Percentiles rank a stretch among this genome's conserved stretches.
These are phyloP conservation scores for Cutaneotrichosporon curvatum DNA, from an alignment of 1,284 basidiomycete species.

Conservation along the genomic window DNA sequence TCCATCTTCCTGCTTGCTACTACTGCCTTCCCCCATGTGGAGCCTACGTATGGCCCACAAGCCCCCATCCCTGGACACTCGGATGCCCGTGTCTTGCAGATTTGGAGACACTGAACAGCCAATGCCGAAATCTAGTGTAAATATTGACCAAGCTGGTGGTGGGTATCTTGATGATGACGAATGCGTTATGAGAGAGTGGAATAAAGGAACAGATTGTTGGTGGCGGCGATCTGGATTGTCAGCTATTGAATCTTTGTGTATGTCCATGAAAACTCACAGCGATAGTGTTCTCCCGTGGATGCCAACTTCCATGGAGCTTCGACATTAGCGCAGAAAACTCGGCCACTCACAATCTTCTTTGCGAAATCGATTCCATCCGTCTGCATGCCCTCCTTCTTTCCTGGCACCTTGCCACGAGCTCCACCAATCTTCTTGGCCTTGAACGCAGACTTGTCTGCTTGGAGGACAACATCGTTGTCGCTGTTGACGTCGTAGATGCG, in stretches of 20 bases:
- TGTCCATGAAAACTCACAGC: slow-evolving; percentile 57
- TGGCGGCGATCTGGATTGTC: slow-evolving; percentile 71
- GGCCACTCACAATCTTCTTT: slow-evolving; percentile 77
- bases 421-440: slow-evolving; percentile 96
- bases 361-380: slow-evolving; percentile 92
- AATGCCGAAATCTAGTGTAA: slow-evolving; percentile 13
- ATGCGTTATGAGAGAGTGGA: slow-evolving; percentile 39
- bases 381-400: slow-evolving; percentile 73
- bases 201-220: slow-evolving; percentile 68
- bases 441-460: slow-evolving; percentile 99
- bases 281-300: slow-evolving; percentile 94
- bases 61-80: too few species aligned
- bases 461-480: slow-evolving; percentile 82
- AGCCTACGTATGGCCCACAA: too few species aligned
- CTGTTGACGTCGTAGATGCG: slow-evolving; percentile 96
- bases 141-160: slow-evolving; percentile 18
- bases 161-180: slow-evolving; percentile 13
- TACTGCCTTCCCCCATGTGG: slow-evolving; percentile 2
- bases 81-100: too few species aligned
- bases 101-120: too few species aligned
- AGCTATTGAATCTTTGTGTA: slow-evolving; percentile 4
- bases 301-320: slow-evolving; percentile 84
- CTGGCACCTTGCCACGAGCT: slow-evolving; percentile 68
- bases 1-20: slow-evolving; percentile 13
- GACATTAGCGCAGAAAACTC: slow-evolving; percentile 7